phyloP scores from a whole-genome alignment of 176 grass and related monocot species.

The Secale cereale region DNA sequence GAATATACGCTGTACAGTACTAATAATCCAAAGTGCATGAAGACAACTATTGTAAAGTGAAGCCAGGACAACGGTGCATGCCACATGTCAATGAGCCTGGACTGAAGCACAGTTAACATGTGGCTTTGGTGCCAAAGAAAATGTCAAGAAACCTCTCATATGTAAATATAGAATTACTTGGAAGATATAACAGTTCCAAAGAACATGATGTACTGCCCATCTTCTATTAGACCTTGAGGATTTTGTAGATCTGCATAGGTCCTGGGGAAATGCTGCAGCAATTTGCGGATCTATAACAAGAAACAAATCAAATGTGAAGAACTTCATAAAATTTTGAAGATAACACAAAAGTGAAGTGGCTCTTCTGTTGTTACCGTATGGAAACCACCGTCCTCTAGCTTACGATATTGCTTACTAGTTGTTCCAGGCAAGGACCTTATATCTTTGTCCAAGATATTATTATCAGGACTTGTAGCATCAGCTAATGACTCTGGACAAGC shows the following conservation, averaged over 20 bases:
- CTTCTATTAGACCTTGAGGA: conserved; percentile 67
- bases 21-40: neutral
- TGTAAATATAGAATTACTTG: conserved; percentile 54
- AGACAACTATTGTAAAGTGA: neutral
- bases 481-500: neutral
- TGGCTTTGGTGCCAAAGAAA: conserved; percentile 6
- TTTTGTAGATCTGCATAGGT: conserved; percentile 86
- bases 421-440: conserved; percentile 59
- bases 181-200: conserved; percentile 76
- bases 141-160: conserved; percentile 25
- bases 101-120: conserved; percentile 2
- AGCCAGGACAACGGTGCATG: neutral
- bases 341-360: neutral
- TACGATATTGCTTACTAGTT: conserved; percentile 51
- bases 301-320: conserved; percentile 4
- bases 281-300: conserved; percentile 71
- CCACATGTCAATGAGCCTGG: neutral
- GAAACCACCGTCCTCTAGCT: conserved; percentile 76
- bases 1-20: neutral
- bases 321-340: neutral
- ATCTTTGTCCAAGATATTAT: conserved; percentile 59
- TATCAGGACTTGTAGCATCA: conserved; percentile 28
- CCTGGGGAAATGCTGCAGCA: conserved; percentile 95
- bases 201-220: conserved; percentile 87
- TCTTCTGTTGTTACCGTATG: conserved; percentile 59